A percentile compares a stretch with the other conserved stretches of the same genome.
Evolutionary conservation across 305 asterid genomes (phyloP).

Genomic region (Salvia sclarea): DNA sequence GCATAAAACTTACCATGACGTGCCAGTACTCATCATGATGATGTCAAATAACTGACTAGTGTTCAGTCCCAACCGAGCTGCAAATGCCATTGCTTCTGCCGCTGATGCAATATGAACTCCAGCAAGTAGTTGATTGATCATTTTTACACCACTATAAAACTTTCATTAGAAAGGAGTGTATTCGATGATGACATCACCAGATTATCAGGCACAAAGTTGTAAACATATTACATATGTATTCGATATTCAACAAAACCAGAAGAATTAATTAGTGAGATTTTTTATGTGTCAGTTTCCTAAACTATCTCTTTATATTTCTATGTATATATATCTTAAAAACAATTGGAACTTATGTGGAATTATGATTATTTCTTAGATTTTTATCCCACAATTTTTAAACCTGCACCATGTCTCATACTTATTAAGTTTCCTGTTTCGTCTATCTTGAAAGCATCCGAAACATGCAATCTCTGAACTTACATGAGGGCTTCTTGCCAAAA

Average conservation of each 20-base stretch:
- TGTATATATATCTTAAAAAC: neutral
- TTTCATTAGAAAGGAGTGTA: slow-evolving; percentile 16
- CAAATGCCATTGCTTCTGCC: slow-evolving; percentile 95
- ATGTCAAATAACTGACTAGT: slow-evolving; percentile 79
- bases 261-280: too few relatives aligned
- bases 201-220: neutral
- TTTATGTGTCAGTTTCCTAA: neutral
- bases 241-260: neutral
- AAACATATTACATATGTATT: neutral
- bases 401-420: neutral
- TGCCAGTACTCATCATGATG: slow-evolving; percentile 68
- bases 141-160: slow-evolving; percentile 74
- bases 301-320: neutral
- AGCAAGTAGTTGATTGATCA: slow-evolving; percentile 98
- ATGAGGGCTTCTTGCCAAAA: neutral
- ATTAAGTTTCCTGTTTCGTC: neutral
- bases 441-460: neutral
- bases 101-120: slow-evolving; percentile 99
- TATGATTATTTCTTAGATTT: neutral
- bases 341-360: neutral
- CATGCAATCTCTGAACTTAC: neutral
- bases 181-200: neutral
- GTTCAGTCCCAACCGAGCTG: slow-evolving; percentile 86
- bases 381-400: neutral
- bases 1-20: slow-evolving; percentile 71